phyloP scores from a whole-genome alignment of 2,329 filamentous ascomycete species.

The Huntiella moniliformis region DNA sequence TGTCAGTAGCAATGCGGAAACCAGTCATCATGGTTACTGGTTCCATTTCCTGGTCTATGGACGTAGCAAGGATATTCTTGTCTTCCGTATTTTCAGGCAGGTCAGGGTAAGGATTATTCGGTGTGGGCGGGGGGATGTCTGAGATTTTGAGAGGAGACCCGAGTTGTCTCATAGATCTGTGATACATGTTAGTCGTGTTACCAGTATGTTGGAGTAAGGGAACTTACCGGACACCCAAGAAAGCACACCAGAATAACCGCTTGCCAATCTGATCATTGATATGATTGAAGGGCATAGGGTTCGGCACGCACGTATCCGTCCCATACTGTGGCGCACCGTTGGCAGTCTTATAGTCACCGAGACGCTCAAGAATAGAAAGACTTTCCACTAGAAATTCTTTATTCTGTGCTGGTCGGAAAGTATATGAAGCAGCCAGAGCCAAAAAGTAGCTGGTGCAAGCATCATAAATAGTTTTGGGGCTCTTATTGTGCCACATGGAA shows the following conservation, averaged over 20 bases:
- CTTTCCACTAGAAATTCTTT: slow-evolving; percentile 57
- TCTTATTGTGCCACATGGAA: slow-evolving; percentile 28
- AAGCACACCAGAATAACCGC: slow-evolving; percentile 69
- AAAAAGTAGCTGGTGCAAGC: slow-evolving; percentile 61
- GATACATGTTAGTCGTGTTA: slow-evolving; percentile 12
- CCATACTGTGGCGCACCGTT: slow-evolving; percentile 21
- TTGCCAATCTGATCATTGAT: slow-evolving; percentile 56
- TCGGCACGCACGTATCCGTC: slow-evolving; percentile 22
- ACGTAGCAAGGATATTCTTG: slow-evolving; percentile 53
- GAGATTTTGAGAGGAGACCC: slow-evolving; percentile 54
- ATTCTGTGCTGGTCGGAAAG: slow-evolving; percentile 46
- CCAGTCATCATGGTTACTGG: slow-evolving; percentile 54
- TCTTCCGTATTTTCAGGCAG: slow-evolving; percentile 71
- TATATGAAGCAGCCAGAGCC: slow-evolving; percentile 47
- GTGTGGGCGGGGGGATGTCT: slow-evolving; percentile 57
- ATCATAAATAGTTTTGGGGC: slow-evolving; percentile 31
- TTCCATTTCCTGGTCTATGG: slow-evolving; percentile 50
- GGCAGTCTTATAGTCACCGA: slow-evolving; percentile 11
- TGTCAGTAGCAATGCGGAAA: slow-evolving; percentile 61
- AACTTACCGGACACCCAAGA: slow-evolving; percentile 49
- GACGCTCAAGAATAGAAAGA: slow-evolving; percentile 31
- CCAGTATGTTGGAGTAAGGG: not conserved
- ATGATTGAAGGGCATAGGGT: slow-evolving; percentile 39
- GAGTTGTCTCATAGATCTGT: slow-evolving; percentile 57
- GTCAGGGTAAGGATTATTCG: slow-evolving; percentile 57